These are phyloP conservation scores for Blastocystis sp. DNA, from an alignment of 352 stramenopile species.

Conservation along the genomic window DNA sequence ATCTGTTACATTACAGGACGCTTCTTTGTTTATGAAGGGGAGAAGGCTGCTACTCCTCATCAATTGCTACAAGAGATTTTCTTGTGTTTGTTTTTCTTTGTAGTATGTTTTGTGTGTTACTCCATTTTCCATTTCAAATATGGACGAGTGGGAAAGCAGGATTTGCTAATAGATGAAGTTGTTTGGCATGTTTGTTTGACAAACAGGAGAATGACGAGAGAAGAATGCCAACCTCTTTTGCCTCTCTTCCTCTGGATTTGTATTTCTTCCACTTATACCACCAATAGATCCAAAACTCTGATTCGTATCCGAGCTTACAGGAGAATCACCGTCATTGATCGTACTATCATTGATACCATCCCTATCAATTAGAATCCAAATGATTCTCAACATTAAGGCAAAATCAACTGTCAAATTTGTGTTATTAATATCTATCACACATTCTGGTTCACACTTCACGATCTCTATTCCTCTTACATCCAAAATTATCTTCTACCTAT, in stretches of 20 bases:
- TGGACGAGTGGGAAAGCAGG: not conserved
- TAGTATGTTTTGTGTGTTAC: conserved; percentile 32
- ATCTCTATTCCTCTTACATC: conserved; percentile 19
- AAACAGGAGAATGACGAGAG: not conserved
- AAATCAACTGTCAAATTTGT: conserved; percentile 52
- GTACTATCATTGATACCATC: not conserved
- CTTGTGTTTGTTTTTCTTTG: not conserved
- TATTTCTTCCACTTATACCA: not conserved
- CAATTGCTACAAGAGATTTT: conserved; percentile 21
- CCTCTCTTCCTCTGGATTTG: not conserved
- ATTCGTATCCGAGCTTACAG: not conserved
- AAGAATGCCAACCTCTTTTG: not conserved
- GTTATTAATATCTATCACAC: conserved; percentile 56
- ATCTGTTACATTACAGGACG: conserved; percentile 44
- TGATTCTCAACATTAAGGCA: not conserved
- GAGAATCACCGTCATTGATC: not conserved
- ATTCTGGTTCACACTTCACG: conserved; percentile 27
- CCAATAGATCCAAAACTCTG: not conserved
- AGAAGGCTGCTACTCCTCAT: not conserved
- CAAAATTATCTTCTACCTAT: not conserved
- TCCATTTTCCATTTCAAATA: not conserved
- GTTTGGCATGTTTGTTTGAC: not conserved
- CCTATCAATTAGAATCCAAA: not conserved
- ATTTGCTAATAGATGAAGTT: not conserved
- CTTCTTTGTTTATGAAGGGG: conserved; percentile 23